Conservation (phyloP, 106 monocot genomes). For the Ottelia alismoides region DNA sequence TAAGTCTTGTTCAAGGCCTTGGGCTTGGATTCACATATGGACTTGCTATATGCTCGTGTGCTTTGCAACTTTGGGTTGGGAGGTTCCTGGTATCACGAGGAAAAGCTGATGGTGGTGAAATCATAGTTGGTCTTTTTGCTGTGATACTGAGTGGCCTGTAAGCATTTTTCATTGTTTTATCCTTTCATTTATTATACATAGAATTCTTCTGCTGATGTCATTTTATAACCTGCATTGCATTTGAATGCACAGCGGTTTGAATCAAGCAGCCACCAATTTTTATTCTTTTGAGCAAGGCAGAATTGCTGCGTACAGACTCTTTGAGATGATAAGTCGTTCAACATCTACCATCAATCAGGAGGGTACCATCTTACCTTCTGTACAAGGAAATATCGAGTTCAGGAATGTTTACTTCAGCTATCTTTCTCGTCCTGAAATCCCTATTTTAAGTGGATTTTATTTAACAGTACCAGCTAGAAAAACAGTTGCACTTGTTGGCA, state of each 20-base stretch:
- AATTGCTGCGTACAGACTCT: slow-evolving; percentile 98
- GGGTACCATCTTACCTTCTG: slow-evolving; percentile 55
- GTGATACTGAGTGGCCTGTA: slow-evolving; percentile 98
- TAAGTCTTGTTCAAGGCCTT: slow-evolving; percentile 98
- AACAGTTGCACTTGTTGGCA: slow-evolving; percentile 98
- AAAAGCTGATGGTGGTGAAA: slow-evolving; percentile 94
- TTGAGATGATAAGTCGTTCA: slow-evolving; percentile 99
- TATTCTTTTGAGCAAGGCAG: slow-evolving; percentile 99
- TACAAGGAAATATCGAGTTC: slow-evolving; percentile 96
- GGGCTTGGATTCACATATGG: slow-evolving; percentile 99
- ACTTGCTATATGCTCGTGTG: slow-evolving; percentile 98
- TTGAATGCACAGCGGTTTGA: slow-evolving; percentile 66
- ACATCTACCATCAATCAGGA: slow-evolving; percentile 79
- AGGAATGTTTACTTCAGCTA: slow-evolving; percentile 98
- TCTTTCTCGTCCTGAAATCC: slow-evolving; percentile 96
- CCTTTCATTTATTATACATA: background rate
- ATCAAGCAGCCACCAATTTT: slow-evolving; percentile 99
- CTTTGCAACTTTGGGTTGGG: slow-evolving; percentile 97
- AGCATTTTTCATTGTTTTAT: slow-evolving; percentile 19
- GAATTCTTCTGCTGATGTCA: background rate
- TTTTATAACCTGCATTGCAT: slow-evolving; percentile 2
- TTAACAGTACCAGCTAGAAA: slow-evolving; percentile 94
- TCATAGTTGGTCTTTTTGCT: slow-evolving; percentile 82
- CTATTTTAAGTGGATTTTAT: slow-evolving; percentile 95
- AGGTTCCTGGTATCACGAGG: slow-evolving; percentile 50